Evolutionary conservation across 495 filamentous ascomycete species (phyloP).

Genomic region (Trypethelium eluteriae): DNA sequence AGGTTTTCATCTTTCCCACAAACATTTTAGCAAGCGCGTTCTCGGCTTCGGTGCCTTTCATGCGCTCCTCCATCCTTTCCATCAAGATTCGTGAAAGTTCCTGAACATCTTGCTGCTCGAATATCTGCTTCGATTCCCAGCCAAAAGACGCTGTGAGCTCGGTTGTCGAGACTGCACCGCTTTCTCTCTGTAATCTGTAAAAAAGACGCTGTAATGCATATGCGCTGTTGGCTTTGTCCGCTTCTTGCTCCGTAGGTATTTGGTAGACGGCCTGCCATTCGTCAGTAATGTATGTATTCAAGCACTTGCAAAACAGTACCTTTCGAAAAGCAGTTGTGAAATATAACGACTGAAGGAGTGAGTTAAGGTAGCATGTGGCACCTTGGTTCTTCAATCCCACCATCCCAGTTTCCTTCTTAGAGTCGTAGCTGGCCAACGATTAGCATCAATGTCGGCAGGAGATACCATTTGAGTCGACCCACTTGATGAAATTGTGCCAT

Average conservation of each 20-base stretch:
- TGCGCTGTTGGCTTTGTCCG: conserved; percentile 75
- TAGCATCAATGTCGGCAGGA: not conserved
- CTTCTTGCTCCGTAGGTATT: conserved; percentile 72
- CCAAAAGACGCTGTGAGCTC: conserved; percentile 95
- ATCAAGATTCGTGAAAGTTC: conserved; percentile 93
- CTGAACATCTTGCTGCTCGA: conserved; percentile 98
- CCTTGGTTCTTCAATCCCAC: conserved; percentile 97
- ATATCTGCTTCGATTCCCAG: conserved; percentile 96
- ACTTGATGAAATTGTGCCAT: conserved; percentile 97
- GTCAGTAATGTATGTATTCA: not conserved
- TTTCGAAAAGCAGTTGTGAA: conserved; percentile 97
- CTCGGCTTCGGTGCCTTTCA: conserved; percentile 96
- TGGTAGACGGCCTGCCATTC: conserved; percentile 75
- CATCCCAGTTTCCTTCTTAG: conserved; percentile 96
- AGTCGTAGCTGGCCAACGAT: conserved; percentile 63
- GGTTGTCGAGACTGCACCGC: conserved; percentile 72
- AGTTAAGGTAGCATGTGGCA: conserved; percentile 97
- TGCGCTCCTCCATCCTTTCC: conserved; percentile 89
- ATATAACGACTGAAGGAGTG: conserved; percentile 89
- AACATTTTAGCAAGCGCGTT: conserved; percentile 85
- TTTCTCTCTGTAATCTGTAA: conserved; percentile 81
- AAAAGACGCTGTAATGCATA: conserved; percentile 92
- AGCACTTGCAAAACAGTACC: conserved; percentile 41
- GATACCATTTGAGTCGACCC: conserved; percentile 21
- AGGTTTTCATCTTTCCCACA: conserved; percentile 93